phyloP scores from a whole-genome alignment of 2,329 filamentous ascomycete species.

The Neonectria magnoliae region DNA sequence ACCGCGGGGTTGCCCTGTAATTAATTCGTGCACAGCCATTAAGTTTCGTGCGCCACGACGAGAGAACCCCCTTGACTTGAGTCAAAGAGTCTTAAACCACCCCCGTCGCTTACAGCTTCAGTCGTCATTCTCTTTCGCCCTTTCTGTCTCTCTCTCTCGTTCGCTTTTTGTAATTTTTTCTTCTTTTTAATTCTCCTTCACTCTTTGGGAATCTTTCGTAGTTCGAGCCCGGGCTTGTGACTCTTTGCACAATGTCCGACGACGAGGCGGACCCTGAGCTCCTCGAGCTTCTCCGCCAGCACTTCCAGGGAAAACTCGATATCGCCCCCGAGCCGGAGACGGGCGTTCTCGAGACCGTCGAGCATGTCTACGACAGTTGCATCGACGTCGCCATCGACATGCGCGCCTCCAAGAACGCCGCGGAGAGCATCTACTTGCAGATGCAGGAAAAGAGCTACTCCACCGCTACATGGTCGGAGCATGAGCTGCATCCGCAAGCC shows the following conservation, averaged over 20 bases:
- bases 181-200: neutral
- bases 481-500: slow-evolving; percentile 87
- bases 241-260: slow-evolving; percentile 71
- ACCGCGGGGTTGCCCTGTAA: slow-evolving; percentile 10
- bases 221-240: neutral
- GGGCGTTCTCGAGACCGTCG: slow-evolving; percentile 81
- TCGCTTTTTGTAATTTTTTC: neutral
- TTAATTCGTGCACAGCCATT: neutral
- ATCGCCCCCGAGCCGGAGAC: slow-evolving; percentile 74
- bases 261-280: slow-evolving; percentile 92
- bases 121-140: slow-evolving; percentile 4
- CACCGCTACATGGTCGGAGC: slow-evolving; percentile 84
- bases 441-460: slow-evolving; percentile 90
- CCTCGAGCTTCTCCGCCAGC: slow-evolving; percentile 84
- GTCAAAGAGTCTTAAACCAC: slow-evolving; percentile 10
- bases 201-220: slow-evolving; percentile 5
- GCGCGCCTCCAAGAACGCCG: slow-evolving; percentile 82
- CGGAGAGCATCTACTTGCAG: slow-evolving; percentile 77
- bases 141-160: neutral
- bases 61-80: slow-evolving; percentile 4
- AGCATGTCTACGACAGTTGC: slow-evolving; percentile 90
- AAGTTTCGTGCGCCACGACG: slow-evolving; percentile 17
- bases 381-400: slow-evolving; percentile 93
- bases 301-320: slow-evolving; percentile 70
- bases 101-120: neutral